Base-by-base conservation (phyloP, 768 basidiomycete species). In the Porphyrellus cyaneotinctus region DNA sequence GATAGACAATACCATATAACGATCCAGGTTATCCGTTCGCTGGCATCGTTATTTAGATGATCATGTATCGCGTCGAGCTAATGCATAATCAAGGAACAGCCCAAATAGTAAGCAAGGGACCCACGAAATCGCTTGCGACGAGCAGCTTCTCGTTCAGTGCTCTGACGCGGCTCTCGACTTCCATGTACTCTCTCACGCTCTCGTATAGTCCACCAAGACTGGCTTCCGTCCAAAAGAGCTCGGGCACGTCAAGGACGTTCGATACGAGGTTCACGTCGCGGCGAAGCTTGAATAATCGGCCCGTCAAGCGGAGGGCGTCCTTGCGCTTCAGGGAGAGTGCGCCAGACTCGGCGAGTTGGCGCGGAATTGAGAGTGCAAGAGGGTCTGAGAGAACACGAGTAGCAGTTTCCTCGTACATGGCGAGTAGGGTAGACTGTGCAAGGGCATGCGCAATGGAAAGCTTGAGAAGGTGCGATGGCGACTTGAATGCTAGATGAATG, bases 151-250 rank as follows among this genome's bases (percentile, higher is more conserved):
- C 94, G 65, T 95, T 95, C 58, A 97, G 70, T 12, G 85, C 87
- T 65, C 86, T 81, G 28, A 95, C 92, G 32, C 95, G 71, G 5
- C 78, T 82, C 32, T 81, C 83, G 47, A 97, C 92, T 70, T 97
- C 95, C 80, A 97, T 91, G 64, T 97, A 97, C 60, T 94, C 94
- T 51, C 92, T 76, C 43, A 95, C 92, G 0, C 93, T 92, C 59
- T 93, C 91, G 64, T 97, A 97, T 32, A 97, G 70, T 26, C 84
- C 87, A 62, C 88, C 88, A 60, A 95, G 72, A 58, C 88, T 93
- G 12, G 92, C 93, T 65, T 95, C 94, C 47, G 84, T 86, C 95
- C 94, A 97, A 69, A 97, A 97, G 42, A 97, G 71, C 64, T 94
- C 92, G 1, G 94, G 94, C 6, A 91, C 87, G 64, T 97, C 95